phyloP scores from a whole-genome alignment of 148 eudicot species.

The Suaeda aralocaspica region DNA sequence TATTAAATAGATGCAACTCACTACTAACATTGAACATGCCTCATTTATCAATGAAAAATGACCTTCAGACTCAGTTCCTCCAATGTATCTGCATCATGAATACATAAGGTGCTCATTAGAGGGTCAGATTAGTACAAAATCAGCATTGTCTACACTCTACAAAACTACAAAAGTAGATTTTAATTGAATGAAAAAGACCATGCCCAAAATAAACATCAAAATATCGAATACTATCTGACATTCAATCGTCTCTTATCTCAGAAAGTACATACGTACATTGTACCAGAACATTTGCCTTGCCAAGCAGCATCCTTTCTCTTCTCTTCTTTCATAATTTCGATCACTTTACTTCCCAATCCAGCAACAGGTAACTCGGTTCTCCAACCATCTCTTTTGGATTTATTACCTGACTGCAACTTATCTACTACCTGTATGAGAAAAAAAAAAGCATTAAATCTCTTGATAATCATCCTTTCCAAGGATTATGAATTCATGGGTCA shows the following conservation, averaged over 20 bases:
- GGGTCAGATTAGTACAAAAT: not conserved
- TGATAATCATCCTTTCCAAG: slow-evolving; percentile 3
- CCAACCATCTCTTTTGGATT: slow-evolving; percentile 82
- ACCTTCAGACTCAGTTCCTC: slow-evolving; percentile 78
- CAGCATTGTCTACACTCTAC: too few species aligned
- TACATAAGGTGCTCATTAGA: slow-evolving; percentile 4
- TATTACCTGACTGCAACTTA: slow-evolving; percentile 73
- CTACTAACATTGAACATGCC: slow-evolving; percentile 98
- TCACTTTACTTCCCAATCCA: slow-evolving; percentile 58
- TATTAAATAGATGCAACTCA: slow-evolving; percentile 23
- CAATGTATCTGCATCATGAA: slow-evolving; percentile 74
- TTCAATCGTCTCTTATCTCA: not conserved
- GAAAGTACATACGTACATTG: slow-evolving; percentile 68
- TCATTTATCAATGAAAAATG: slow-evolving; percentile 91
- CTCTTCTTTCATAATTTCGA: slow-evolving; percentile 64
- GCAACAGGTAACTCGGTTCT: slow-evolving; percentile 60
- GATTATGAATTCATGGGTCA: not conserved
- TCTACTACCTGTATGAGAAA: slow-evolving; percentile 66
- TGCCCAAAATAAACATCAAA: slow-evolving; percentile 3
- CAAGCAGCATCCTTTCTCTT: slow-evolving; percentile 72
- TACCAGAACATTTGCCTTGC: slow-evolving; percentile 99
- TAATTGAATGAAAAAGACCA: not conserved
- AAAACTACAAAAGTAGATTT: not conserved
- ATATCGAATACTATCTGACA: not conserved
- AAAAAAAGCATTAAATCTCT: slow-evolving; percentile 12